These are phyloP conservation scores for Lupinus albus DNA, from an alignment of 306 rosid genomes.

Conservation along the genomic window DNA sequence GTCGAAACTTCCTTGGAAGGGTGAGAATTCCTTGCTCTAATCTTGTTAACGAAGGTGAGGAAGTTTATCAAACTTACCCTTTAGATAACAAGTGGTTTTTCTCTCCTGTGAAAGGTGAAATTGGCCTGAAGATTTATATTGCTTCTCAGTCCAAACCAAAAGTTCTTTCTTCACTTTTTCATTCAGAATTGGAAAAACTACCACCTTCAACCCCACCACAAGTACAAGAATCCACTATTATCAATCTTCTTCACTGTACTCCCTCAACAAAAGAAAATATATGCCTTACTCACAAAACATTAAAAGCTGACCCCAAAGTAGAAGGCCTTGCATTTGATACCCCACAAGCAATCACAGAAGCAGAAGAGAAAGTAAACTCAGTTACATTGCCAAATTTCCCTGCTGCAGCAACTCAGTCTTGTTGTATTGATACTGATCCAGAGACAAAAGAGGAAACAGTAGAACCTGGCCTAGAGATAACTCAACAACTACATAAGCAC, in stretches of 20 bases:
- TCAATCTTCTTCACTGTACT: constrained; percentile 32
- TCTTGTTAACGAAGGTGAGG: constrained; percentile 63
- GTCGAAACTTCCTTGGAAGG: constrained; percentile 58
- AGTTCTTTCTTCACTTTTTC: constrained; percentile 29
- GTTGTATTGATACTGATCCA: constrained; percentile 33
- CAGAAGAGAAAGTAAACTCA: constrained; percentile 29
- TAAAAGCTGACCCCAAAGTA: constrained; percentile 29
- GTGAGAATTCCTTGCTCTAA: constrained; percentile 71
- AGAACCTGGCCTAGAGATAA: constrained; percentile 36
- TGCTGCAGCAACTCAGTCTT: constrained; percentile 33
- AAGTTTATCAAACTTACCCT: constrained; percentile 62
- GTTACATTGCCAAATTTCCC: constrained; percentile 29
- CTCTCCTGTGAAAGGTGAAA: constrained; percentile 73
- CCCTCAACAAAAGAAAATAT: constrained; percentile 39
- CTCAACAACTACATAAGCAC: constrained; percentile 48
- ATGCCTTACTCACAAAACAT: constrained; percentile 21
- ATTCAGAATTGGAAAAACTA: constrained; percentile 36
- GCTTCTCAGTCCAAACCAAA: constrained; percentile 46
- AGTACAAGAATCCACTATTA: constrained; percentile 27
- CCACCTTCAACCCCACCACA: constrained; percentile 42
- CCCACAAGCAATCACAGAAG: constrained; percentile 29
- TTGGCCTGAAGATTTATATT: constrained; percentile 67
- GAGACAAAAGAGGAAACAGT: constrained; percentile 38
- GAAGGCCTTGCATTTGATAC: too few relatives aligned
- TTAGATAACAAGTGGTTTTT: constrained; percentile 63